Conservation (phyloP, 169 alveolate genomes). For the Plasmodium malariae region DNA sequence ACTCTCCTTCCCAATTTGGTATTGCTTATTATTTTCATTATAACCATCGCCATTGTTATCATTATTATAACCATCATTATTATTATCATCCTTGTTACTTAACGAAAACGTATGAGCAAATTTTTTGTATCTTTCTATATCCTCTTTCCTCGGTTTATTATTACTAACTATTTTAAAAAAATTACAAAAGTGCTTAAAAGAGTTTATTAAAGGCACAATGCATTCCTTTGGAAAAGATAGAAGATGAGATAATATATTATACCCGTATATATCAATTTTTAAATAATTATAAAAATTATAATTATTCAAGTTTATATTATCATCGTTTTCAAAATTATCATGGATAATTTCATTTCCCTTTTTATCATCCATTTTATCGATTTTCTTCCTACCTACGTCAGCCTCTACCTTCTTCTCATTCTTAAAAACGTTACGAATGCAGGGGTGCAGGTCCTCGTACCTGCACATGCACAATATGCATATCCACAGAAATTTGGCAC, state of each 20-base stretch:
- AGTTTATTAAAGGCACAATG: constrained; percentile 21
- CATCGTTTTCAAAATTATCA: background rate
- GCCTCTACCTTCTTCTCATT: background rate
- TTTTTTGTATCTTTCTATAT: constrained; percentile 24
- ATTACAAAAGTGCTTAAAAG: constrained; percentile 51
- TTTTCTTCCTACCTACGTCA: background rate
- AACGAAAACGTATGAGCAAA: constrained; percentile 6
- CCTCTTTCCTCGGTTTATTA: constrained; percentile 43
- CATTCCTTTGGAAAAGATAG: constrained; percentile 65
- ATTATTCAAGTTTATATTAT: constrained; percentile 22
- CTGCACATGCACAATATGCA: constrained; percentile 64
- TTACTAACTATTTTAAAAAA: constrained; percentile 41
- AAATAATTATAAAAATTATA: constrained; percentile 69
- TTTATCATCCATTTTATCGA: background rate
- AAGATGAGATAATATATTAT: constrained; percentile 34
- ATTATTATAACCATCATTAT: background rate
- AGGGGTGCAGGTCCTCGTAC: constrained; percentile 24
- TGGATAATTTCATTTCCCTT: background rate
- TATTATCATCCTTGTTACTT: background rate
- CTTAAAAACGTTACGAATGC: constrained; percentile 8
- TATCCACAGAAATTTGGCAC: constrained; percentile 51
- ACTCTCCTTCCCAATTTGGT: no score
- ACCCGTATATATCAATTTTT: constrained; percentile 58
- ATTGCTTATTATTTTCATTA: background rate
- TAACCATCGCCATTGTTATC: background rate